phyloP scores from a whole-genome alignment of 805 yeast species.

The Ascoidea asiatica region DNA sequence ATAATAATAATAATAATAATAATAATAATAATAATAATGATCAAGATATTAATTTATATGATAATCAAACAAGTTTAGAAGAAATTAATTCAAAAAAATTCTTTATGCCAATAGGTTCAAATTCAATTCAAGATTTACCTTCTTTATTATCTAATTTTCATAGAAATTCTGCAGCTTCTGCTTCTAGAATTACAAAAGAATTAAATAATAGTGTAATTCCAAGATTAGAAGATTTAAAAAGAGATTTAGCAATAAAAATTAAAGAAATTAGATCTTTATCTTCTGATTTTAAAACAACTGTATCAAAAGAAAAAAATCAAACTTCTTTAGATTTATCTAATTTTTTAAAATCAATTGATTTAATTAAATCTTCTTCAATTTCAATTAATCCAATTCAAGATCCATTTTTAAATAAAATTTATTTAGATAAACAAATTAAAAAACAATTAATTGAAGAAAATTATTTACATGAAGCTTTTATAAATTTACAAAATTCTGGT shows the following conservation, averaged over 20 bases:
- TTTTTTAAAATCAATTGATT: conserved; percentile 51
- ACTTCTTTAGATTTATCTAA: conserved; percentile 43
- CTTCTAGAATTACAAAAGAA: conserved; percentile 46
- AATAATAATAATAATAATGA: conserved; percentile 2
- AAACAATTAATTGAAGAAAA: conserved; percentile 75
- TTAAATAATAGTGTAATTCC: conserved; percentile 49
- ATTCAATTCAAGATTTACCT: conserved; percentile 47
- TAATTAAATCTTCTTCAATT: conserved; percentile 34
- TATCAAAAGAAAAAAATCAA: conserved; percentile 52
- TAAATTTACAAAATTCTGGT: conserved; percentile 78
- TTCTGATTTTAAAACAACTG: conserved; percentile 72
- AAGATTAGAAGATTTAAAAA: conserved; percentile 50
- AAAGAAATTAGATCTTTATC: conserved; percentile 75
- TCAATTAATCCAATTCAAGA: conserved; percentile 46
- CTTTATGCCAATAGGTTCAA: conserved; percentile 45
- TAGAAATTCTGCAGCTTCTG: conserved; percentile 41
- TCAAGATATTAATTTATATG: neutral
- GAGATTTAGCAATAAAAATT: conserved; percentile 72
- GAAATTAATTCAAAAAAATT: conserved; percentile 24
- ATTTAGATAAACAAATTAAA: conserved; percentile 64
- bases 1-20: neutral
- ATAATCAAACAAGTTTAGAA: conserved; percentile 14
- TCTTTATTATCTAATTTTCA: conserved; percentile 40
- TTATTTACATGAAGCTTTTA: conserved; percentile 76
- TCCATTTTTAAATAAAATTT: conserved; percentile 65